Conservation (phyloP, 2,329 filamentous ascomycete genomes). For the Pestalotiopsis sp. region DNA sequence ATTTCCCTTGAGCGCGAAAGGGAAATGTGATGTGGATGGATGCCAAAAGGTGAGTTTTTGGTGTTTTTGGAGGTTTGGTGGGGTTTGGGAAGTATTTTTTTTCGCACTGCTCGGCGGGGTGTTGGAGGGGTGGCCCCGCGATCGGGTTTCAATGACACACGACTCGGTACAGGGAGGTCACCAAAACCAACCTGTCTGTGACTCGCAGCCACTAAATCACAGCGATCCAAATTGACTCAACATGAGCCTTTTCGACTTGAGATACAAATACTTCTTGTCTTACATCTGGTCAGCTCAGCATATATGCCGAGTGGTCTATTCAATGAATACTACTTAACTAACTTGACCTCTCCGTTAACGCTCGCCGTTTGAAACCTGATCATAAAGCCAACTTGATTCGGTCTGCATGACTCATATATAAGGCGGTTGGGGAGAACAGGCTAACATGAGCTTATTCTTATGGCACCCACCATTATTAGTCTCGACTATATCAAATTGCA, state of each 20-base stretch:
- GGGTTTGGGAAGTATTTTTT: not conserved
- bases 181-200: not conserved
- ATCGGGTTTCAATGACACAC: not conserved
- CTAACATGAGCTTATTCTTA: too few relatives aligned
- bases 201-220: not conserved
- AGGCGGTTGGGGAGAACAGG: too few relatives aligned
- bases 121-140: not conserved
- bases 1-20: constrained; percentile 14
- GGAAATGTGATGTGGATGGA: constrained; percentile 16
- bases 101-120: not conserved
- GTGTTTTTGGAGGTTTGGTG: not conserved
- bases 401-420: not conserved
- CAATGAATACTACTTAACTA: too few relatives aligned
- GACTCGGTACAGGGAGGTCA: not conserved
- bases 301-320: not conserved
- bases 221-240: not conserved
- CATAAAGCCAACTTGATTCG: not conserved
- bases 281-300: not conserved
- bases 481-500: too few relatives aligned
- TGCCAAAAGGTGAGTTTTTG: not conserved
- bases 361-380: not conserved
- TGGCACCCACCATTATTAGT: too few relatives aligned
- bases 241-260: not conserved
- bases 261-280: not conserved
- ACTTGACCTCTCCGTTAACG: not conserved